A percentile compares a stretch with the other conserved stretches of the same genome.
Conservation (phyloP, 208 protist genomes). For the Borovskyia barvae region DNA sequence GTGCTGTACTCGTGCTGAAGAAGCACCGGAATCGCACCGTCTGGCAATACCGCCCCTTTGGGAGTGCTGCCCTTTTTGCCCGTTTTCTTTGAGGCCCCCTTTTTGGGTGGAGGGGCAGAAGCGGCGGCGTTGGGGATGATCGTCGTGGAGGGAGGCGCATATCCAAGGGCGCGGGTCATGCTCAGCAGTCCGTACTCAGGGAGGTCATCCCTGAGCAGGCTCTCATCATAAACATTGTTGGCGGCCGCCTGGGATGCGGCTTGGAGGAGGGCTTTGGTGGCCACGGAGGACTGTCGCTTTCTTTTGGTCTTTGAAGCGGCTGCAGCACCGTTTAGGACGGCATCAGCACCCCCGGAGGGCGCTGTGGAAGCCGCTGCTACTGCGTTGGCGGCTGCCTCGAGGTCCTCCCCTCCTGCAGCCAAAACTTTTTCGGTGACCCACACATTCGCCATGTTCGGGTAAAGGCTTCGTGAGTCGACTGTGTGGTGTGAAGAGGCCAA, state of each 20-base stretch:
- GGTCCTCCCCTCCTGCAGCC: background rate
- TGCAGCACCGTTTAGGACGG: background rate
- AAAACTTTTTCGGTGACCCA: conserved; percentile 4
- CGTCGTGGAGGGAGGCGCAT: background rate
- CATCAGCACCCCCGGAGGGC: background rate
- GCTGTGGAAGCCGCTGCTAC: background rate
- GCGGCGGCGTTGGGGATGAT: background rate
- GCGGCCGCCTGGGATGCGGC: background rate
- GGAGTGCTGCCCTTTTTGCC: background rate
- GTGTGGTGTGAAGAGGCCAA: background rate
- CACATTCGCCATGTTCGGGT: conserved; percentile 11
- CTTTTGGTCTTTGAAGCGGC: background rate
- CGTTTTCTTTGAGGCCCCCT: conserved; percentile 4
- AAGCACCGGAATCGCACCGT: background rate
- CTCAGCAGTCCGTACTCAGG: conserved; percentile 23
- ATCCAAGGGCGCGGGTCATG: conserved; percentile 20
- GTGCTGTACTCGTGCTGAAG: conserved; percentile 14
- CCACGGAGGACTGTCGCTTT: background rate
- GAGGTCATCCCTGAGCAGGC: background rate
- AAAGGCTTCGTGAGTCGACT: background rate
- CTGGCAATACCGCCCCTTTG: background rate
- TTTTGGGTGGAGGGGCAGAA: background rate
- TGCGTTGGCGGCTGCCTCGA: background rate
- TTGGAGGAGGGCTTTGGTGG: background rate
- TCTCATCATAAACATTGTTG: background rate